Conservation (phyloP, 371 early-diverging fungal genomes). For the Lichtheimia ramosa region DNA sequence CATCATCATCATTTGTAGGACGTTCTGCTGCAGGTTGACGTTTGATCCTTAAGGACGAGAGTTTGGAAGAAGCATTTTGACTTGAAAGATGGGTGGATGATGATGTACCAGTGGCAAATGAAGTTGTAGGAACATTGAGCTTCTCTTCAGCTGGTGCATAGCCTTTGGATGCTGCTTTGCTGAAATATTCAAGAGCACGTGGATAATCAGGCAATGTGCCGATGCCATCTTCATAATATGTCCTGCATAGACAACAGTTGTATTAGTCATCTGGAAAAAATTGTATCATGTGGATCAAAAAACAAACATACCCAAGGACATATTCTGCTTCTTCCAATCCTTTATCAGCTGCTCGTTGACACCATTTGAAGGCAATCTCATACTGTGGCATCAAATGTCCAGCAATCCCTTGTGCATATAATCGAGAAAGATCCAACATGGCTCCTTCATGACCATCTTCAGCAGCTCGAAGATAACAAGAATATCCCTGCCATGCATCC, state of each 20-base stretch:
- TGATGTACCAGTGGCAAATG: not conserved
- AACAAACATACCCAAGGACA: conserved; percentile 15
- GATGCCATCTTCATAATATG: conserved; percentile 41
- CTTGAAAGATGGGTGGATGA: not conserved
- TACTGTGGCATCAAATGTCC: conserved; percentile 14
- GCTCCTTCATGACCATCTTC: conserved; percentile 19
- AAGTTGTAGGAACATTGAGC: conserved; percentile 24
- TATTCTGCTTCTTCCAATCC: conserved; percentile 26
- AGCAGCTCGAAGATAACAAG: conserved; percentile 18
- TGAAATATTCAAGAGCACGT: conserved; percentile 30
- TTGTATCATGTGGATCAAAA: no score
- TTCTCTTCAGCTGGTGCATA: conserved; percentile 30
- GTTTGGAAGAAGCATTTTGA: not conserved
- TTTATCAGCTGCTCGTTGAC: conserved; percentile 22
- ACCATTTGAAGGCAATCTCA: conserved; percentile 26
- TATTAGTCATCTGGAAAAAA: no score
- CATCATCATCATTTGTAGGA: not conserved
- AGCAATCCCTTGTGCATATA: conserved; percentile 20
- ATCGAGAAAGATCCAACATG: conserved; percentile 18
- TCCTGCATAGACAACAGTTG: conserved; percentile 9
- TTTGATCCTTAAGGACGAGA: not conserved
- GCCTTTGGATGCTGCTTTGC: conserved; percentile 37
- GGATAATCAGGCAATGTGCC: conserved; percentile 29
- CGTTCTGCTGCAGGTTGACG: conserved; percentile 1
- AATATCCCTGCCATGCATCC: conserved; percentile 11